Evolutionary conservation across 2,329 filamentous ascomycete genomes (phyloP), one percentile per base, ranked within the genome.

Genomic region (Drechslerella dactyloides): DNA sequence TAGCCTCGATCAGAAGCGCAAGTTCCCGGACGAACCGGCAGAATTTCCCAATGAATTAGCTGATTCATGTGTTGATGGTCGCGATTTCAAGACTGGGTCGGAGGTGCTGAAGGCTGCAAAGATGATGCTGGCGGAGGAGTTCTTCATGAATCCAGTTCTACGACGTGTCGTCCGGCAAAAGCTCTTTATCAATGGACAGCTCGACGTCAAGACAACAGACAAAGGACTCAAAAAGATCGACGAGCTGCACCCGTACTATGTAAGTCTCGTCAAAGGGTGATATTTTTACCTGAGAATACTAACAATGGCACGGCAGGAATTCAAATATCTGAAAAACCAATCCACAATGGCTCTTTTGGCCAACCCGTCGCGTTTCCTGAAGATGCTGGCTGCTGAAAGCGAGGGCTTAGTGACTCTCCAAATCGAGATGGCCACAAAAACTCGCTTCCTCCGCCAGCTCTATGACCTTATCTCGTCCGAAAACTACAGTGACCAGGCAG

Each of bases 371-470:
- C 83, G 96, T 24, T 99, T 94, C 79, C 82, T 99, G 63, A 93
- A 96, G 81, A 99, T 99, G 94, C 87, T 97, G 79, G 96, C 92
- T 79, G 94, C 94, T 1, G 94, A 99, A 79, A 90, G 94, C 77
- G 94, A 99, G 79, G 93, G 93, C 1, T 83, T 99, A 0, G 85
- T 99, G 13, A 91, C 96, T 69, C 90, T 99, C 61, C 88, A 86
- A 75, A 86, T 97, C 17, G 85, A 85, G 13, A 85, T 97, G 79
- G 87, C 91, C 76, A 87, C 89, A 62, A 88, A 90, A 76, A 86
- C 88, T 5, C 85, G 89, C 35, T 93, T 96, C 82, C 87, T 87
- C 66, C 85, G 87, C 56, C 87, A 89, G 59, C 84, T 99, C 2
- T 89, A 91, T 78, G 84, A 86, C 53, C 89, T 94, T 76, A 96